These are phyloP conservation scores for Arthrobotrys sinensis DNA, from an alignment of 2,329 filamentous ascomycete genomes.

Conservation along the genomic window DNA sequence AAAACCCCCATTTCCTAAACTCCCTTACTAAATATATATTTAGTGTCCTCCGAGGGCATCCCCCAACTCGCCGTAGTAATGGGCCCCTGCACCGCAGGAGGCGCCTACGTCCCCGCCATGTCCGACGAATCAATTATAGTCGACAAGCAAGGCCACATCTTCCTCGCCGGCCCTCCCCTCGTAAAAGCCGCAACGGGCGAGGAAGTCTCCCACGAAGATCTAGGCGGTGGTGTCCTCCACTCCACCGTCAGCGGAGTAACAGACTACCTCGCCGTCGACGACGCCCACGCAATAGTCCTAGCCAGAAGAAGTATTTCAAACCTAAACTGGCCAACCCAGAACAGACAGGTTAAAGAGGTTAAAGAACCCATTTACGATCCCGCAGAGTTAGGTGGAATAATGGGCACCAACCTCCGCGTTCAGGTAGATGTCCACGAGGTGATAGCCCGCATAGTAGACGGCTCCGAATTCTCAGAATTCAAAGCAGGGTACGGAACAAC, in stretches of 20 bases:
- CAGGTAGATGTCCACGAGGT: conserved; percentile 90
- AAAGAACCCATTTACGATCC: conserved; percentile 85
- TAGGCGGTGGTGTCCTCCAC: conserved; percentile 91
- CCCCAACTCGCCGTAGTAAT: conserved; percentile 96
- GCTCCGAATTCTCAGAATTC: conserved; percentile 91
- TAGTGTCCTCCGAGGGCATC: conserved; percentile 85
- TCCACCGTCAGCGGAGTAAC: conserved; percentile 92
- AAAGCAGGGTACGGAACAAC: conserved; percentile 92
- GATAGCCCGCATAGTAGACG: conserved; percentile 93
- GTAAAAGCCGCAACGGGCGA: conserved; percentile 98
- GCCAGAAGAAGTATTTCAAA: conserved; percentile 87
- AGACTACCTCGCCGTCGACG: conserved; percentile 94
- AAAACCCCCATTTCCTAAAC: not conserved
- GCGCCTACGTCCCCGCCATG: conserved; percentile 86
- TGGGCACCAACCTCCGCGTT: conserved; percentile 88
- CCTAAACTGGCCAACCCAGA: conserved; percentile 82
- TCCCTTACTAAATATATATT: conserved; percentile 1
- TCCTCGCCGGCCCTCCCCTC: conserved; percentile 91
- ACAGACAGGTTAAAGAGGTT: conserved; percentile 70
- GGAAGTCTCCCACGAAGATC: conserved; percentile 88
- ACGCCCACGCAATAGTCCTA: conserved; percentile 89
- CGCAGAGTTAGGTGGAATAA: conserved; percentile 86
- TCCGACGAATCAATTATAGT: conserved; percentile 98
- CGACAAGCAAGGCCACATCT: conserved; percentile 95
- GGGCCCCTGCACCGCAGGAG: conserved; percentile 88